A percentile compares a stretch with the other conserved stretches of the same genome.
Conservation (phyloP, 2,329 filamentous ascomycete genomes). For the Fusarium brachygibbosum region DNA sequence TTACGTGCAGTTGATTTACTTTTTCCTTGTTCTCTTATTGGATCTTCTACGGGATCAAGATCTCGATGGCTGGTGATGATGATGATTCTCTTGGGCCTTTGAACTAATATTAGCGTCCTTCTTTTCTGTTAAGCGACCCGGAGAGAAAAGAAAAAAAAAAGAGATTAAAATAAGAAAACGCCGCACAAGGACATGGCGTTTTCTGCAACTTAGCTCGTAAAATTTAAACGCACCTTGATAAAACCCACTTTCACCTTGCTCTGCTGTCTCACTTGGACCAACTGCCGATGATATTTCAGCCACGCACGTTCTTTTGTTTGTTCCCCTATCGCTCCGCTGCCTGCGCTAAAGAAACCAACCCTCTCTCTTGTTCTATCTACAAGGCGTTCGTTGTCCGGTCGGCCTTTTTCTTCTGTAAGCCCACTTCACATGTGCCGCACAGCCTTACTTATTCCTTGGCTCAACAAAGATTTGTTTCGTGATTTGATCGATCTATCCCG, state of each 20-base stretch:
- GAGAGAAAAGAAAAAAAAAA: neutral
- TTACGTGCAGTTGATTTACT: neutral
- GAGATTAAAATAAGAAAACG: conserved; percentile 19
- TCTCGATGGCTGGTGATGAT: conserved; percentile 17
- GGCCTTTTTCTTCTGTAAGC: neutral
- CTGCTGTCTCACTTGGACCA: conserved; percentile 1
- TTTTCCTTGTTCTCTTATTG: conserved; percentile 6
- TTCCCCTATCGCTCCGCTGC: conserved; percentile 1
- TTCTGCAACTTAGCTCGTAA: conserved; percentile 31
- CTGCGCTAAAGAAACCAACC: neutral
- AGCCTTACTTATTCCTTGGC: neutral
- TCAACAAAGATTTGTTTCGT: neutral
- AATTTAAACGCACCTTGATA: neutral
- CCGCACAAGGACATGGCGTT: conserved; percentile 33
- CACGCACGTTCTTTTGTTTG: conserved; percentile 9
- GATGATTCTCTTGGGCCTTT: neutral
- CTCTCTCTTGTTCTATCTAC: neutral
- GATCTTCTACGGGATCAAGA: neutral
- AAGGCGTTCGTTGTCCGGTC: neutral
- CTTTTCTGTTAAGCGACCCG: neutral
- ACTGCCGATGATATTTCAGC: conserved; percentile 4
- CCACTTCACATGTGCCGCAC: neutral
- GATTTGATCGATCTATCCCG: neutral
- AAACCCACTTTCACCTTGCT: neutral
- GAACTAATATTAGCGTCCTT: conserved; percentile 22